Base-by-base conservation (phyloP, 1,284 basidiomycete genomes). In the Thelephora terrestris region DNA sequence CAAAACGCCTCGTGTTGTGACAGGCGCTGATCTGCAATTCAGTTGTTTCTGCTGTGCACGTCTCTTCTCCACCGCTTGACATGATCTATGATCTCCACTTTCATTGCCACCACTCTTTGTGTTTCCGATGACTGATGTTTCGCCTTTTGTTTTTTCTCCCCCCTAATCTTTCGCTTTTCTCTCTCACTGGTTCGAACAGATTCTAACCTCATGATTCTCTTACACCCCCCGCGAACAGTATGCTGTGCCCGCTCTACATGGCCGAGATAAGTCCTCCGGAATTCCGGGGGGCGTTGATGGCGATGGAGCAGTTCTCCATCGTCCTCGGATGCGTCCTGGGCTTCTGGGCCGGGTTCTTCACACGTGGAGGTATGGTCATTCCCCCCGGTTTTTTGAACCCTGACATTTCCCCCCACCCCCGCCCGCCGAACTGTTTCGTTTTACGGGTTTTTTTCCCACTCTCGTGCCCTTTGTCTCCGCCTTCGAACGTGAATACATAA, bases 251-350 rank as follows among this genome's bases (percentile, higher is more conserved):
- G 0, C 65, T 91, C 5, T 91, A 90, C 63, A 88, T 90, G 71
- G 81, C 85, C 1, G 87, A 91, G 64, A 87, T 91, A 40, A 81
- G 80, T 52, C 76, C 87, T 14, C 85, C 86, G 0, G 86, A 90
- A 64, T 72, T 85, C 1, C 74, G 88, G n/a, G 87, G 87, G 5
- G 85, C 86, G 0, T 73, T 91, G 32, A 74, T 90, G 62, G 79
- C 85, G 0, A 69, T 91, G 1, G 87, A 91, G 59, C 87, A 91
- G 53, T 71, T 88, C 43, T 76, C 83, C 20, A 89, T 90, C 48
- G 85, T 88, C 12, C 63, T 84, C 0, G 85, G 86, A 2, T 84
- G 86, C 9, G 82, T 88, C 0, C 63, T 86, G 10, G 85, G 86
- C 2, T 91, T 89, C 58, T 91, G 88, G 87, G 74, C 78, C 5